These are phyloP conservation scores for Paspalum vaginatum DNA, from an alignment of 176 grass and related monocot species.

Conservation along the genomic window DNA sequence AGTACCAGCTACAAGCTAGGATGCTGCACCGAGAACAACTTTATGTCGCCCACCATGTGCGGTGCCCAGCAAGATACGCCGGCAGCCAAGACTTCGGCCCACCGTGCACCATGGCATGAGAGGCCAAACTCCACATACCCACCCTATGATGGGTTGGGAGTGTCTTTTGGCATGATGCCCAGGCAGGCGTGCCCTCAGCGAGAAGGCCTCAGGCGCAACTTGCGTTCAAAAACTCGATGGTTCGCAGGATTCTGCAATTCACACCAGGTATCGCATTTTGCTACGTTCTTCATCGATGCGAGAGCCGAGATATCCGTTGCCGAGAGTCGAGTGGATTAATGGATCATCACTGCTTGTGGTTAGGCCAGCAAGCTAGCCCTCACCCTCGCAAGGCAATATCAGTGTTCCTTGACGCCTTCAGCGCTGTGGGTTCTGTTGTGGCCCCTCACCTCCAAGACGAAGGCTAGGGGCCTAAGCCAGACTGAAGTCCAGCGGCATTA, in stretches of 20 bases:
- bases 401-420: no score
- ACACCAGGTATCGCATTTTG: constrained; percentile 67
- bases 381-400: no score
- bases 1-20: neutral
- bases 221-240: constrained; percentile 79
- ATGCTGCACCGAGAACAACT: neutral
- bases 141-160: neutral
- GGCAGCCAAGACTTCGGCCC: no score
- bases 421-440: no score
- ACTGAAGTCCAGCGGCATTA: no score
- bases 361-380: no score
- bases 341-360: neutral
- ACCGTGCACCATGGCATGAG: no score
- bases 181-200: neutral
- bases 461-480: no score
- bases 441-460: no score
- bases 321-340: constrained; percentile 33
- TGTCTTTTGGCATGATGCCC: neutral
- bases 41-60: no score
- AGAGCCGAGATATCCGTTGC: constrained; percentile 67
- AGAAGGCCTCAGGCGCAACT: constrained; percentile 54
- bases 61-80: no score
- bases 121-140: no score
- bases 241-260: constrained; percentile 72
- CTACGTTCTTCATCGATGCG: constrained; percentile 73